These are phyloP conservation scores for Polygonum maritimum DNA, from an alignment of 148 eudicot species.

Conservation along the genomic window DNA sequence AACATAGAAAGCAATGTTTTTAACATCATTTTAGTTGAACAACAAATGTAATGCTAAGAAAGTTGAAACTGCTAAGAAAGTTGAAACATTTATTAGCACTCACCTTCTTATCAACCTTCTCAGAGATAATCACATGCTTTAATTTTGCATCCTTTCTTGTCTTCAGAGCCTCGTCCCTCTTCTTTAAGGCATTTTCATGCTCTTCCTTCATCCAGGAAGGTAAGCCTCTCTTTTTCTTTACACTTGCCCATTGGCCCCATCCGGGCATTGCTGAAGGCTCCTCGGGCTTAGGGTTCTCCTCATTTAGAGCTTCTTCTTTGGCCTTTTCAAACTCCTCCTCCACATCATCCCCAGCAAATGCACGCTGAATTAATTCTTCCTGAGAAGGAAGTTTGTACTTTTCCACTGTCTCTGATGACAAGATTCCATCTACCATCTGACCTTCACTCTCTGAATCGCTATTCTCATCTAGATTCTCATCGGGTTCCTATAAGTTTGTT, in stretches of 20 bases:
- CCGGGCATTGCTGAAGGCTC: constrained; percentile 83
- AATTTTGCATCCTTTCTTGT: constrained; percentile 82
- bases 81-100: constrained; percentile 13
- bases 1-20: background rate
- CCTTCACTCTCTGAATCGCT: constrained; percentile 66
- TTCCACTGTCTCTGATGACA: constrained; percentile 55
- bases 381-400: constrained; percentile 76
- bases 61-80: background rate
- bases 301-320: constrained; percentile 59
- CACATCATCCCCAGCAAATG: constrained; percentile 98
- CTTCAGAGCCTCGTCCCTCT: constrained; percentile 71
- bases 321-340: constrained; percentile 73
- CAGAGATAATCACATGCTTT: constrained; percentile 75
- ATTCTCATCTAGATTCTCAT: constrained; percentile 26
- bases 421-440: constrained; percentile 83
- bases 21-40: background rate
- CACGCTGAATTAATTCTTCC: constrained; percentile 69
- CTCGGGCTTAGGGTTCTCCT: constrained; percentile 92
- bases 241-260: constrained; percentile 93
- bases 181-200: constrained; percentile 62
- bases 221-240: constrained; percentile 67
- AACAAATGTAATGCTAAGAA: background rate
- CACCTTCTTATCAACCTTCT: constrained; percentile 84
- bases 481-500: constrained; percentile 26
- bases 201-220: constrained; percentile 83